These are phyloP conservation scores for Arthroderma uncinatum DNA, from an alignment of 2,329 filamentous ascomycete genomes.

Conservation along the genomic window DNA sequence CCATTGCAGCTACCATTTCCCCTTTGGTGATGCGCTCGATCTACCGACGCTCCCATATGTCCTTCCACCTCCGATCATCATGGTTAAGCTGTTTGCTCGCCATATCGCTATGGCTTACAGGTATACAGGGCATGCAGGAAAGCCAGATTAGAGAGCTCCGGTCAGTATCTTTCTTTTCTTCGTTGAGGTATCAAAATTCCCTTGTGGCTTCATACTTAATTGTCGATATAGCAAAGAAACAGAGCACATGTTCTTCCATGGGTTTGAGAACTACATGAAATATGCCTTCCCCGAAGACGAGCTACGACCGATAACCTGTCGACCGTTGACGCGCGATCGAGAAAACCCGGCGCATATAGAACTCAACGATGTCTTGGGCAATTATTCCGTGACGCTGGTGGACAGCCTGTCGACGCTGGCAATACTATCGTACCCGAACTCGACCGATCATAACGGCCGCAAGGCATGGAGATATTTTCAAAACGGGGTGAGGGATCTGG, in stretches of 20 bases:
- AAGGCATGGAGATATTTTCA: constrained; percentile 67
- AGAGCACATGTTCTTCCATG: constrained; percentile 84
- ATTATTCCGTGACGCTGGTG: constrained; percentile 91
- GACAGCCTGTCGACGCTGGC: constrained; percentile 91
- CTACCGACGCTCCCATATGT: constrained; percentile 31
- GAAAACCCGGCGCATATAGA: constrained; percentile 69
- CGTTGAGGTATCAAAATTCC: not conserved
- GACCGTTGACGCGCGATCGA: constrained; percentile 71
- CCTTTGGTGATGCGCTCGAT: constrained; percentile 31
- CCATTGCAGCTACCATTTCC: not conserved
- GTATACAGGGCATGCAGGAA: constrained; percentile 27
- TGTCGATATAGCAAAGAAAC: constrained; percentile 31
- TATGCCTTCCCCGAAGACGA: constrained; percentile 94
- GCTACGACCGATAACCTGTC: constrained; percentile 76
- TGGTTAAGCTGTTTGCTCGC: constrained; percentile 26
- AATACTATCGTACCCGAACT: constrained; percentile 69
- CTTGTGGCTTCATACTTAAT: not conserved
- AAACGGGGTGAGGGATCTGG: constrained; percentile 61
- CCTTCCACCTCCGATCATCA: constrained; percentile 22
- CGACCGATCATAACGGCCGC: constrained; percentile 42
- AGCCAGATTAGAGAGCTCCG: constrained; percentile 28
- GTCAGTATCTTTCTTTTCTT: constrained; percentile 17
- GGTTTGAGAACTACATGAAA: constrained; percentile 87
- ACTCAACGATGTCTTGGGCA: constrained; percentile 89
- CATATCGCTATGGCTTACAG: constrained; percentile 27